These are phyloP conservation scores for Saccharomycopsis sp. DNA, from an alignment of 805 yeast species.

Conservation along the genomic window DNA sequence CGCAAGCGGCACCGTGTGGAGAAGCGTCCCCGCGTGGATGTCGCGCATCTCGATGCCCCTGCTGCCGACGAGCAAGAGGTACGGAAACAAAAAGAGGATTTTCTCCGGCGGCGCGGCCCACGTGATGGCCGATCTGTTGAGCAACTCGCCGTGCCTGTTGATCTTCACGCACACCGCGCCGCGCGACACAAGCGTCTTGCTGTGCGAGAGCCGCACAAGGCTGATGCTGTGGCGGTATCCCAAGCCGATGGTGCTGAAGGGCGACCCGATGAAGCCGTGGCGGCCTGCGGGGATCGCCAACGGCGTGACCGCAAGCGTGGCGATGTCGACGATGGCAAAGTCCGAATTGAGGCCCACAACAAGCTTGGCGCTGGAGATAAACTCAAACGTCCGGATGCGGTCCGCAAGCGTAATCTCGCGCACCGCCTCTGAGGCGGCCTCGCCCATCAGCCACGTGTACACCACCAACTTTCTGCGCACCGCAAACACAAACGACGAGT, in stretches of 20 bases:
- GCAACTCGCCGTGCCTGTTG: conserved; percentile 6
- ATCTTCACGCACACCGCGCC: conserved; percentile 7
- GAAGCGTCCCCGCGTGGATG: conserved; percentile 31
- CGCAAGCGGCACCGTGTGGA: conserved; percentile 31
- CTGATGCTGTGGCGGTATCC: conserved; percentile 1
- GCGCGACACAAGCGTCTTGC: conserved; percentile 8
- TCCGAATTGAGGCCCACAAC: conserved; percentile 13
- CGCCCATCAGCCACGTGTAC: conserved; percentile 7
- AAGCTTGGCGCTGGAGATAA: conserved; percentile 10
- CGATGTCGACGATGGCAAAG: conserved; percentile 12
- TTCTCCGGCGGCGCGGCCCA: conserved; percentile 5
- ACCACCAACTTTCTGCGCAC: conserved; percentile 12
- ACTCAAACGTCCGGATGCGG: conserved; percentile 13
- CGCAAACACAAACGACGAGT: conserved; percentile 13
- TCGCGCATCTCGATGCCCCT: conserved; percentile 7
- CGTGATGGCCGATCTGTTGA: conserved; percentile 7
- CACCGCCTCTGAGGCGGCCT: not conserved
- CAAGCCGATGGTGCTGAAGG: conserved; percentile 10
- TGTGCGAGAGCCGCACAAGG: conserved; percentile 6
- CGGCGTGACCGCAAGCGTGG: conserved; percentile 6
- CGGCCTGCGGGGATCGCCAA: conserved; percentile 3
- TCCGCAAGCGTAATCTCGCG: conserved; percentile 9
- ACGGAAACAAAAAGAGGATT: conserved; percentile 11
- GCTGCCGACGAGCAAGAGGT: conserved; percentile 3
- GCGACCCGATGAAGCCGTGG: conserved; percentile 10